Evolutionary conservation across 2,329 filamentous ascomycete species (phyloP), one percentile per base, ranked within the genome.

Genomic region (Ophiostoma angusticollis): DNA sequence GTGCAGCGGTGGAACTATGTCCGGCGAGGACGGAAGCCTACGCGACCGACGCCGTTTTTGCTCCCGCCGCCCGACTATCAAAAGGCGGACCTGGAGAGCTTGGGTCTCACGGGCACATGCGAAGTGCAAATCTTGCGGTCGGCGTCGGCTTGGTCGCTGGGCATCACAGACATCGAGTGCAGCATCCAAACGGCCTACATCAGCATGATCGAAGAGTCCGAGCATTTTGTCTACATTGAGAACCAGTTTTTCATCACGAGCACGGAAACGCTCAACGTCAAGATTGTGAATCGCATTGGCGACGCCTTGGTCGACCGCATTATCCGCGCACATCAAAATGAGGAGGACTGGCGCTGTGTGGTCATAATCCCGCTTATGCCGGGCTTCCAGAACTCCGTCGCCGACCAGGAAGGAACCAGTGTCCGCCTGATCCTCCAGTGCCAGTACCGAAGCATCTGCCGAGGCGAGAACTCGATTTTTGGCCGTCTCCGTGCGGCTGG

Each of bases 1-100:
- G 86, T 96, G 5, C 91, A 98, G 59, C 74, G 91, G 44, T 98
- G 91, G 91, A 96, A 96, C 57, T 96, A 96, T 50, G 78, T 98
- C 29, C 73, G 94, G 35, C 80, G 91, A 38, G 87, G 93, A 45
- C 78, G 91, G 42, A 94, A 93, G 52, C 86, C 91, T 5, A 94
- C 89, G 1, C 75, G 91, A 16, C 93, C 91, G 4, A 87, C 93
- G 1, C 91, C 91, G 0, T 94, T 96, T 57, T 62, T 98, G 28
- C 71, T 98, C 5, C 91, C 91, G 4, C 87, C 91, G 0, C 91
- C 91, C 2, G 93, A 98, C 56, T 93, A 87, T 51, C 84, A 84
- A 37, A 70, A 78, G 22, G 81, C 80, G 25, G 91, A 98, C 52
- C 69, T 98, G 30, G 84, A 94, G 53, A 76, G 78, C 13, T 72